Conservation (phyloP, 1,284 basidiomycete genomes). For the Golubevia sp. region DNA sequence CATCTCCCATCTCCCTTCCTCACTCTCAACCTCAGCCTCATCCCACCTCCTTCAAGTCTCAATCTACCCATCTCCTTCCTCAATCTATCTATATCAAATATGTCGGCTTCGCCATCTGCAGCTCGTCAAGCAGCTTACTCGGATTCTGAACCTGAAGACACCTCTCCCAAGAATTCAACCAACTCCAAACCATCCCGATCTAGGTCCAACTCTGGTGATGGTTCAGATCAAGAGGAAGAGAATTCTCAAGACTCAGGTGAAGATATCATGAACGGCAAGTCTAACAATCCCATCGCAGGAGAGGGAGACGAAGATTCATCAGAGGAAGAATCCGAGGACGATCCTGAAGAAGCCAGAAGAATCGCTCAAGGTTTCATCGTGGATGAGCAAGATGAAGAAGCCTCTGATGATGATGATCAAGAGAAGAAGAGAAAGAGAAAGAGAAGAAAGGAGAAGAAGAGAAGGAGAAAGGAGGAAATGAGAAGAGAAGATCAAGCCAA, state of each 20-base stretch:
- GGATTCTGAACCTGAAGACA: no score
- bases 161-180: no score
- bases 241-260: conserved; percentile 53
- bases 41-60: no score
- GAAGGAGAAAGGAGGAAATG: neutral
- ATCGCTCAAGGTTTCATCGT: conserved; percentile 59
- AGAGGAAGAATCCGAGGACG: conserved; percentile 53
- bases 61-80: no score
- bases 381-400: conserved; percentile 56
- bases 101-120: no score
- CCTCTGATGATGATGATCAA: conserved; percentile 11
- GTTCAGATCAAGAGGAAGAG: no score
- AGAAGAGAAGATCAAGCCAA: neutral
- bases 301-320: conserved; percentile 13
- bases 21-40: no score
- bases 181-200: no score
- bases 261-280: conserved; percentile 39
- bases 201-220: no score
- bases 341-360: conserved; percentile 54
- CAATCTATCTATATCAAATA: no score
- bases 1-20: no score
- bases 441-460: conserved; percentile 11
- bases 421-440: conserved; percentile 7
- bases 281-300: conserved; percentile 34
- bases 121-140: no score